phyloP scores from a whole-genome alignment of 2,329 filamentous ascomycete species.

The Diplodia mutila region DNA sequence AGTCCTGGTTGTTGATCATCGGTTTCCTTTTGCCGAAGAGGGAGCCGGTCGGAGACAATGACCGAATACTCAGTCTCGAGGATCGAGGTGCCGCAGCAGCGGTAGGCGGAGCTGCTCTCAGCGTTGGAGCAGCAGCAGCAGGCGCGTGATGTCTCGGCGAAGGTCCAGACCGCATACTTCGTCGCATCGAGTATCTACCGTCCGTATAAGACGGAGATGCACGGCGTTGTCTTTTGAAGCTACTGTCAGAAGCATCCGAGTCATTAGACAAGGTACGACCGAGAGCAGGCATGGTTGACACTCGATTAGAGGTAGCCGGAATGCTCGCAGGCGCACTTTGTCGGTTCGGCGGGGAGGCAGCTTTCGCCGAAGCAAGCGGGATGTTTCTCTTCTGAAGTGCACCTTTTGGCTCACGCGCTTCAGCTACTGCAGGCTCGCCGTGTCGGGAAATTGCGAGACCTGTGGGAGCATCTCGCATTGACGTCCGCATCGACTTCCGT shows the following conservation, averaged over 20 bases:
- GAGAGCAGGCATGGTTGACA: slow-evolving; percentile 37
- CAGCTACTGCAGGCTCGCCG: slow-evolving; percentile 34
- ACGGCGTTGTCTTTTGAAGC: slow-evolving; percentile 71
- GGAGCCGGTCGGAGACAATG: slow-evolving; percentile 68
- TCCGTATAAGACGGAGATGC: slow-evolving; percentile 44
- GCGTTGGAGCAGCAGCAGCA: slow-evolving; percentile 40
- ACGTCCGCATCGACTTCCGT: slow-evolving; percentile 30
- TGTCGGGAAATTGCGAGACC: slow-evolving; percentile 41
- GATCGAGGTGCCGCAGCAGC: slow-evolving; percentile 36
- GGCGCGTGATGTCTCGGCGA: slow-evolving; percentile 50
- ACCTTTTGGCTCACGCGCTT: slow-evolving; percentile 36
- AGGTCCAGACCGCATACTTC: slow-evolving; percentile 66
- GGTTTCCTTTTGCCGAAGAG: slow-evolving; percentile 44
- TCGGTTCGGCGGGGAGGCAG: slow-evolving; percentile 33
- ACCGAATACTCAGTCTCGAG: slow-evolving; percentile 70
- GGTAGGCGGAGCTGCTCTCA: slow-evolving; percentile 32
- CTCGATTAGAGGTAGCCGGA: slow-evolving; percentile 27
- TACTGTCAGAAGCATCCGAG: slow-evolving; percentile 63
- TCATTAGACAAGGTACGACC: slow-evolving; percentile 41
- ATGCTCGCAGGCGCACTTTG: slow-evolving; percentile 30
- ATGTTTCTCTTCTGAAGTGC: slow-evolving; percentile 46
- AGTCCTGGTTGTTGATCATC: slow-evolving; percentile 29
- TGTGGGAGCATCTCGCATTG: slow-evolving; percentile 33
- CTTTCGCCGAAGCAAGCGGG: slow-evolving; percentile 32
- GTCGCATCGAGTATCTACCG: slow-evolving; percentile 65